A percentile compares a stretch with the other conserved stretches of the same genome.
phyloP scores from a whole-genome alignment of 2,329 filamentous ascomycete species.

The Cladorrhinum sp. region DNA sequence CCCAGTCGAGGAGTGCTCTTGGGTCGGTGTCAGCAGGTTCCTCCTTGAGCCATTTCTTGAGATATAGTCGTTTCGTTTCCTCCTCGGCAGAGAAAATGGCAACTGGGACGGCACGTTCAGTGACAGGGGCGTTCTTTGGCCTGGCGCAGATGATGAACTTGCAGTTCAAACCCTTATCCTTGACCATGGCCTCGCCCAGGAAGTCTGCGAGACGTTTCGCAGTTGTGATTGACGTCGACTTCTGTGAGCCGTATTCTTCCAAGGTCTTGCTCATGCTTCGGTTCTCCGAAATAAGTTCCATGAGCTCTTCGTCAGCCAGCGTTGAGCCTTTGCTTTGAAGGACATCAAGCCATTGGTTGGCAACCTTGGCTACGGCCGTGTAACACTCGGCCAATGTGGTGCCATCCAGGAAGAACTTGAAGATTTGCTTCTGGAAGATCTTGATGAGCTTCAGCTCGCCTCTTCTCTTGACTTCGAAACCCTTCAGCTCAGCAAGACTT shows the following conservation, averaged over 20 bases:
- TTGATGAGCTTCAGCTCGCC: constrained; percentile 99
- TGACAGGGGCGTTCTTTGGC: constrained; percentile 86
- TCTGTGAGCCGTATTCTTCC: constrained; percentile 92
- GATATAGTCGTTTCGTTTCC: constrained; percentile 78
- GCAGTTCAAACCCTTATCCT: constrained; percentile 98
- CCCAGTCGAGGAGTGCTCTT: constrained; percentile 87
- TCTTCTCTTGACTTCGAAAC: constrained; percentile 95
- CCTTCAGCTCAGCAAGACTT: constrained; percentile 90
- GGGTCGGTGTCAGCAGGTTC: constrained; percentile 90
- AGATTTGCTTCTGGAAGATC: constrained; percentile 98
- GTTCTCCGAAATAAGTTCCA: constrained; percentile 99
- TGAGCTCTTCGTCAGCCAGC: constrained; percentile 91
- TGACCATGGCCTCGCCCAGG: constrained; percentile 96
- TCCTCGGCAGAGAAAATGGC: constrained; percentile 96
- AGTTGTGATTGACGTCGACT: constrained; percentile 99
- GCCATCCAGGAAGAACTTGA: constrained; percentile 98
- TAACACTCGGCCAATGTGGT: constrained; percentile 86
- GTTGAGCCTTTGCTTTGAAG: constrained; percentile 84
- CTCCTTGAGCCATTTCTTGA: constrained; percentile 94
- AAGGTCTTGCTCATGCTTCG: constrained; percentile 96
- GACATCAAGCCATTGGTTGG: constrained; percentile 95
- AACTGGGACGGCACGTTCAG: constrained; percentile 88
- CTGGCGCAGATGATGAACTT: constrained; percentile 96
- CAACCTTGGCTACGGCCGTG: constrained; percentile 84
- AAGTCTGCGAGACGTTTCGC: constrained; percentile 94